A percentile compares a stretch with the other conserved stretches of the same genome.
phyloP scores from a whole-genome alignment of 106 monocot genomes.

The Cymbidium sinense region DNA sequence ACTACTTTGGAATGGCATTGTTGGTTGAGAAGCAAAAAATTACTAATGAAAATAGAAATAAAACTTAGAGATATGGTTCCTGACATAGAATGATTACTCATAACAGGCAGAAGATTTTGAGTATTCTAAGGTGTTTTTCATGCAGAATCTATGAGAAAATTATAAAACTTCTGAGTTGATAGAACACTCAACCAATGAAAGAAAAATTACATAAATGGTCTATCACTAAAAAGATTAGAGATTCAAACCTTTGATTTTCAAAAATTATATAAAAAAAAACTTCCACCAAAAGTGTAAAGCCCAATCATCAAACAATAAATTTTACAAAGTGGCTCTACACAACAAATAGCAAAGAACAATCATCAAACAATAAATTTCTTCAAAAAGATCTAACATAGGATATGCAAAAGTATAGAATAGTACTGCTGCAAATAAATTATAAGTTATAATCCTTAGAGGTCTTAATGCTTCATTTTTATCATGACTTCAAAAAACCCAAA shows the following conservation, averaged over 20 bases:
- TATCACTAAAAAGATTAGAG: background rate
- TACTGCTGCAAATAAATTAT: background rate
- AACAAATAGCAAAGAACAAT: too few species aligned
- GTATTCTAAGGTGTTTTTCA: background rate
- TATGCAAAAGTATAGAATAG: background rate
- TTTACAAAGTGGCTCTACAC: too few species aligned
- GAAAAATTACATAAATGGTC: too few species aligned
- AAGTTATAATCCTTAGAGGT: too few species aligned
- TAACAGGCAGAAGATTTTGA: background rate
- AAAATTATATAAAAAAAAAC: background rate
- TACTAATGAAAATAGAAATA: background rate
- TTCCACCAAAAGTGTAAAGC: background rate
- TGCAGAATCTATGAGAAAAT: background rate
- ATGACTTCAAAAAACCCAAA: too few species aligned
- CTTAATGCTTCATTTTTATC: too few species aligned
- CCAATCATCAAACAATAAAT: too few species aligned
- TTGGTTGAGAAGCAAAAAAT: background rate
- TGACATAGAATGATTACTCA: background rate
- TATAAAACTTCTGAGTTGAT: background rate
- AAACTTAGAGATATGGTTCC: background rate
- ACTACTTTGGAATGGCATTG: background rate
- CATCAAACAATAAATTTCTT: background rate
- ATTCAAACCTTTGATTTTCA: background rate
- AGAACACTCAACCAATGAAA: background rate
- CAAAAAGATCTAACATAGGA: background rate